Evolutionary conservation across 108 stramenopile genomes (phyloP).

Genomic region (Fragilaria crotonensis): DNA sequence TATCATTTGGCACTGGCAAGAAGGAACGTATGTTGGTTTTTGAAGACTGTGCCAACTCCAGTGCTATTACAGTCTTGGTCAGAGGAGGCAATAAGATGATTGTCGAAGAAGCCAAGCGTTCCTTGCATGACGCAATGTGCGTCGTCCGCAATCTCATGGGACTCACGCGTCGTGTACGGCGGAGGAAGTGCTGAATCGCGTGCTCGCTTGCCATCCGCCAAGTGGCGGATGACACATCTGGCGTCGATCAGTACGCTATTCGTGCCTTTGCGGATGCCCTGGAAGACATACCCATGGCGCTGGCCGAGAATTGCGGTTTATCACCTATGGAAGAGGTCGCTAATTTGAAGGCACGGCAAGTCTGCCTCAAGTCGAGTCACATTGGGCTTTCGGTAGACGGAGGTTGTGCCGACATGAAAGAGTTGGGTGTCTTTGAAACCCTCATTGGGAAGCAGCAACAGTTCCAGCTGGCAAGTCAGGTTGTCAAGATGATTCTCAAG

Average conservation of each 20-base stretch:
- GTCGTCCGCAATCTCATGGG: constrained; percentile 97
- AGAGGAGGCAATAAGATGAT: constrained; percentile 99
- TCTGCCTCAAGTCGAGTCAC: constrained; percentile 77
- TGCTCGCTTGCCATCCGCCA: constrained; percentile 95
- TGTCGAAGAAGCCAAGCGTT: constrained; percentile 99
- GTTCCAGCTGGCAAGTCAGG: constrained; percentile 96
- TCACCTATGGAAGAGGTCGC: constrained; percentile 95
- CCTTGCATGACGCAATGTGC: constrained; percentile 99
- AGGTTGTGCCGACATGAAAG: constrained; percentile 80
- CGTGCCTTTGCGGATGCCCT: constrained; percentile 98
- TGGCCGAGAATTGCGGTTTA: constrained; percentile 98
- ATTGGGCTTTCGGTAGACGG: constrained; percentile 86
- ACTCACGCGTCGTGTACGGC: constrained; percentile 97
- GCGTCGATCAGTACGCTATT: constrained; percentile 97
- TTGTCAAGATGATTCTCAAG: constrained; percentile 99
- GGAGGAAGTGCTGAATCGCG: constrained; percentile 98
- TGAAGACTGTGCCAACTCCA: constrained; percentile 93
- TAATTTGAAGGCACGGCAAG: constrained; percentile 90
- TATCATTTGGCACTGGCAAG: constrained; percentile 90
- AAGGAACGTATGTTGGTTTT: constrained; percentile 97
- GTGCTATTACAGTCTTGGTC: constrained; percentile 96
- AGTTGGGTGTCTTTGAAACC: constrained; percentile 98
- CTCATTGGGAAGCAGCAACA: constrained; percentile 99
- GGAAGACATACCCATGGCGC: constrained; percentile 98
- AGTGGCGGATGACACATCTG: constrained; percentile 84